Evolutionary conservation across 768 basidiomycete genomes (phyloP).

Genomic region (Auricularia sp.): DNA sequence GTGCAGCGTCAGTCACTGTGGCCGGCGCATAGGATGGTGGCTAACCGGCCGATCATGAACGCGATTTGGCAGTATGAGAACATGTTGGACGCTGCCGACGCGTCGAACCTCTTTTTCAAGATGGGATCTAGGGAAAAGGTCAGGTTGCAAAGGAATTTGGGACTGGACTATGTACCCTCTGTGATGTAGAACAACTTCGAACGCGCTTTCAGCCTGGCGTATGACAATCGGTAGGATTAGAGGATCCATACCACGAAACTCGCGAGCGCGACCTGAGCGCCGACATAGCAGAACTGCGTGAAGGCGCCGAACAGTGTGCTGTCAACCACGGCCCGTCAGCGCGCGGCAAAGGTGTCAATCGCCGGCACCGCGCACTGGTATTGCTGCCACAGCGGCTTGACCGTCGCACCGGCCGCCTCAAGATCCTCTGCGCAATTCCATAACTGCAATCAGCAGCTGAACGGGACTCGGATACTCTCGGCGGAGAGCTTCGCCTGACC

Average conservation of each 20-base stretch:
- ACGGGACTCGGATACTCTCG: too few relatives aligned
- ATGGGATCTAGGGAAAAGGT: slow-evolving; percentile 9
- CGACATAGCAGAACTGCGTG: background rate
- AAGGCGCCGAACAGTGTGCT: background rate
- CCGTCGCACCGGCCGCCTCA: background rate
- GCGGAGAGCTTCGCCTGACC: slow-evolving; percentile 1
- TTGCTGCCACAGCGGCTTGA: slow-evolving; percentile 22
- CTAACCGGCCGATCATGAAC: slow-evolving; percentile 8
- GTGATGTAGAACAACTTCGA: background rate
- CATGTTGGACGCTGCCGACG: slow-evolving; percentile 19
- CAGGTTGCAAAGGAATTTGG: slow-evolving; percentile 5
- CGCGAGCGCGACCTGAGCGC: slow-evolving; percentile 11
- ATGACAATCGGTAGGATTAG: background rate
- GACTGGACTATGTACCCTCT: slow-evolving; percentile 13
- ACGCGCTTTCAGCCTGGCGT: background rate
- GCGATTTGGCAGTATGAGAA: slow-evolving; percentile 25
- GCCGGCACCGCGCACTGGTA: slow-evolving; percentile 14
- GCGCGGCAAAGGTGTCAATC: background rate
- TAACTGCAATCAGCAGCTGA: too few relatives aligned
- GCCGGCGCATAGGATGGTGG: background rate
- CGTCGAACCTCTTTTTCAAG: slow-evolving; percentile 12
- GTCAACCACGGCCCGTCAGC: background rate
- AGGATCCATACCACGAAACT: slow-evolving; percentile 18
- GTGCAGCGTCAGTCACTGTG: background rate
- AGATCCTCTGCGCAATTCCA: background rate